These are phyloP conservation scores for Xylaria sp. DNA, from an alignment of 2,329 filamentous ascomycete species.

Conservation along the genomic window DNA sequence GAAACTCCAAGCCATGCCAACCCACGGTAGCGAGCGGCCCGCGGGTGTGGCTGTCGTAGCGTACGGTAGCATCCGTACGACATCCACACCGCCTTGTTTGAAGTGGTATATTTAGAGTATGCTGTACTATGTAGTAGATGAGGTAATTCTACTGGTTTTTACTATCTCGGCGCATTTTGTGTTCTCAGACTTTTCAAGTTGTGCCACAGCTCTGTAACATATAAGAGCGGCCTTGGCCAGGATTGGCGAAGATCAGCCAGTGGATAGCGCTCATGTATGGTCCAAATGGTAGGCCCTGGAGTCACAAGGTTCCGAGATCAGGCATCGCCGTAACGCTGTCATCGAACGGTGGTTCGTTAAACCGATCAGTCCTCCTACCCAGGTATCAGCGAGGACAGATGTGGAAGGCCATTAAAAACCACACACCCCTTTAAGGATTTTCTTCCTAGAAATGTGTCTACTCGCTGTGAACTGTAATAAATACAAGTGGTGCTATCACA, in stretches of 20 bases:
- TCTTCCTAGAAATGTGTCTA: slow-evolving; percentile 8
- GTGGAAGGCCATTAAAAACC: slow-evolving; percentile 17
- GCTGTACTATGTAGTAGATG: not conserved
- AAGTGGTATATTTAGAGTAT: not conserved
- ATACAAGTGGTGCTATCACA: slow-evolving; percentile 5
- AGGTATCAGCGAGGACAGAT: not conserved
- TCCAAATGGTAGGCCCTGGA: not conserved
- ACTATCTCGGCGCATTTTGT: not conserved
- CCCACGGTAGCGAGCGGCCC: slow-evolving; percentile 2
- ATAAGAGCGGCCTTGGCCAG: not conserved
- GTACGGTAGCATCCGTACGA: slow-evolving; percentile 1
- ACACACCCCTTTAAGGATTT: slow-evolving; percentile 18
- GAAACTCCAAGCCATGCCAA: not conserved
- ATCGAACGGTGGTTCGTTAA: slow-evolving; percentile 6
- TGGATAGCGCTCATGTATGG: slow-evolving; percentile 2
- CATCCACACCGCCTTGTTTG: not conserved
- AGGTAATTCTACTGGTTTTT: not conserved
- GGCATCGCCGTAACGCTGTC: not conserved
- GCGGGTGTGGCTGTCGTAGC: not conserved
- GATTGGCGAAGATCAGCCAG: slow-evolving; percentile 1
- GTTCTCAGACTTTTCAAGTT: slow-evolving; percentile 3
- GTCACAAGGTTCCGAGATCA: slow-evolving; percentile 4
- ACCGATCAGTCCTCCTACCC: not conserved
- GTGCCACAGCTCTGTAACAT: slow-evolving; percentile 11
- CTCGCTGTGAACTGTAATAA: not conserved